Evolutionary conservation across 1,284 basidiomycete species (phyloP), one percentile per base, ranked within the genome.

Genomic region (Puccinia coronata): DNA sequence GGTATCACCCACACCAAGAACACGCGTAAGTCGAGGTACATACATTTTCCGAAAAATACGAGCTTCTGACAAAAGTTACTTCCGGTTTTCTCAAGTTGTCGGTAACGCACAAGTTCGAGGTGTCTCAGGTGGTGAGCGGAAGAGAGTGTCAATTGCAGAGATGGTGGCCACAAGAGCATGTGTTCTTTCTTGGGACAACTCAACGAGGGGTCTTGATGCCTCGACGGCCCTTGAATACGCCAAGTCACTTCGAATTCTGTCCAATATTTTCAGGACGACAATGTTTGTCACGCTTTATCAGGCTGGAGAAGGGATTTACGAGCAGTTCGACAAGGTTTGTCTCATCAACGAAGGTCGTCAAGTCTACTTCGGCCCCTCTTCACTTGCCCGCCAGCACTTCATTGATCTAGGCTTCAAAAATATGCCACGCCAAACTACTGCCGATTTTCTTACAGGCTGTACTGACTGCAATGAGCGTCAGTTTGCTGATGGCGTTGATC

Each of bases 311-410:
- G 85, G 87, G 4, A 73, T 81, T 36, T 76, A 69, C 11, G 39
- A 63, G 39, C 82, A 72, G 70, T 92, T 93, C 82, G 91, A 92
- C 87, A 91, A 87, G 84, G 91, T 88, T 47, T 83, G 84, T 82
- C 90, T 96, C 28, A 88, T 96, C 75, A 91, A 94, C 86, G 88
- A 93, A 85, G 94, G 94, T 14, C 91, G 90, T 34, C 91, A 93
- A 85, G 92, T 93, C 57, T 96, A 91, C 88, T 94, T 91, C 85
- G 94, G 94, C 6, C 90, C 90, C 8, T 89, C 91, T 0, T 86
- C 86, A 87, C 89, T 91, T 79, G 94, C 94, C 23, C 91, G 92
- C 74, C 87, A 88, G 2, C 95, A 94, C 87, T 95, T 95, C 83
- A 89, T 92, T 84, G 86, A 88, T 65, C 88, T 95, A 81, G 94